Evolutionary conservation across 352 stramenopile species (phyloP).

Genomic region (Peronospora belbahrii): DNA sequence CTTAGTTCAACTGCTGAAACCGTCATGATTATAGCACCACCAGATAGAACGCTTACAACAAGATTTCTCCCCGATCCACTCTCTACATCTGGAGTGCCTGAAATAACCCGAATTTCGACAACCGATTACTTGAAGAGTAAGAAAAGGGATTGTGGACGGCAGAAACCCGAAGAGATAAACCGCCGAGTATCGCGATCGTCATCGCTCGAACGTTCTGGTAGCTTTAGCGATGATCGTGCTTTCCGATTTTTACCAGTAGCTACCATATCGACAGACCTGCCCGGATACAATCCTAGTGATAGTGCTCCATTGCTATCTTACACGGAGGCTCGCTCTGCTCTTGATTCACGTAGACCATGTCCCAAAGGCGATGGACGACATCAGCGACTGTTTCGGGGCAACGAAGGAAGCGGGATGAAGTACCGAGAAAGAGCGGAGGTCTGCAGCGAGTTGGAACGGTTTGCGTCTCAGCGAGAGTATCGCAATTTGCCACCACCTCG

Average conservation of each 20-base stretch:
- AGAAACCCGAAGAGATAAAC: not conserved
- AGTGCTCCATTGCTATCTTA: slow-evolving; percentile 13
- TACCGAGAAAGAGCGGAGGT: slow-evolving; percentile 8
- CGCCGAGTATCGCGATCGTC: slow-evolving; percentile 5
- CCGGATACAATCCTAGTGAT: slow-evolving; percentile 14
- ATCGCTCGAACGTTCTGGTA: slow-evolving; percentile 17
- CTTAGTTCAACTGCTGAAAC: not conserved
- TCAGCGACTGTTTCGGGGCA: slow-evolving; percentile 4
- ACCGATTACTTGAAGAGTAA: slow-evolving; percentile 20
- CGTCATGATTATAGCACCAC: slow-evolving; percentile 9
- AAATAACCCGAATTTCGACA: slow-evolving; percentile 22
- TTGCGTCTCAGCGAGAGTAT: slow-evolving; percentile 8
- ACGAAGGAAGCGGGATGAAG: slow-evolving; percentile 4
- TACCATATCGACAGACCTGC: not conserved
- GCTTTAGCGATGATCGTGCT: slow-evolving; percentile 2
- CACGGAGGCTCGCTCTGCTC: slow-evolving; percentile 6
- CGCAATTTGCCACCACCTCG: slow-evolving; percentile 7
- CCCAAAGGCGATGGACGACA: slow-evolving; percentile 7
- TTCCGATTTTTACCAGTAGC: not conserved
- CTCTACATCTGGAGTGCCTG: not conserved
- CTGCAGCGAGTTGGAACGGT: slow-evolving; percentile 1
- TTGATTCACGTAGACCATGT: slow-evolving; percentile 8
- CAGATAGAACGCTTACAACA: not conserved
- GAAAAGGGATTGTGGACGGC: slow-evolving; percentile 5
- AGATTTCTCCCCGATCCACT: not conserved